A percentile compares a stretch with the other conserved stretches of the same genome.
phyloP scores from a whole-genome alignment of 2,329 filamentous ascomycete species.

The Neopestalotiopsis sp. region DNA sequence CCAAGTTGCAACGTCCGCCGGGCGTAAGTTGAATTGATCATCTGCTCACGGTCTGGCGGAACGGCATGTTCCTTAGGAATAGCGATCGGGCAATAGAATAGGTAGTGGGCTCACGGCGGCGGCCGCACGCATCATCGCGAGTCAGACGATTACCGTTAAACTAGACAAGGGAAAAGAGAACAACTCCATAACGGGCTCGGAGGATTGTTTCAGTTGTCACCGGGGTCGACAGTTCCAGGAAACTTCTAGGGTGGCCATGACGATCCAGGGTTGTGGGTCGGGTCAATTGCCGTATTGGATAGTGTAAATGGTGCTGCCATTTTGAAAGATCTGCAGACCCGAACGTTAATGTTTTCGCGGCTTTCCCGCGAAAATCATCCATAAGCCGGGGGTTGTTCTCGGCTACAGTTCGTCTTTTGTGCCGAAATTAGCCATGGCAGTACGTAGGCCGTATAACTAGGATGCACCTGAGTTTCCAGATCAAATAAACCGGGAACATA shows the following conservation, averaged over 20 bases:
- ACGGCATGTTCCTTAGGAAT: background rate
- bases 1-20: background rate
- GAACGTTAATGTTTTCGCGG: background rate
- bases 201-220: slow-evolving; percentile 2
- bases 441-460: no score
- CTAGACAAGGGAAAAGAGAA: background rate
- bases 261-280: background rate
- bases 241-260: background rate
- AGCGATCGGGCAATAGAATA: background rate
- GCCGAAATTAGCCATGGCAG: background rate
- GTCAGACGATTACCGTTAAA: background rate
- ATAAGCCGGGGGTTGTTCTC: background rate
- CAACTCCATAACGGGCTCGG: background rate
- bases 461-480: no score
- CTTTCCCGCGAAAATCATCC: background rate
- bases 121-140: background rate
- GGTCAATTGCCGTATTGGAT: slow-evolving; percentile 1
- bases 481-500: no score
- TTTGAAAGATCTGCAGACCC: background rate
- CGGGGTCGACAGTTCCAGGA: background rate
- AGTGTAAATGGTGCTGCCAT: background rate
- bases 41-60: background rate
- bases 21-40: background rate
- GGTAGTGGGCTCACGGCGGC: background rate
- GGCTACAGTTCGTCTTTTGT: background rate